A percentile compares a stretch with the other conserved stretches of the same genome.
Conservation (phyloP, 2,329 filamentous ascomycete species). For the Mycosphaerella arachidis region DNA sequence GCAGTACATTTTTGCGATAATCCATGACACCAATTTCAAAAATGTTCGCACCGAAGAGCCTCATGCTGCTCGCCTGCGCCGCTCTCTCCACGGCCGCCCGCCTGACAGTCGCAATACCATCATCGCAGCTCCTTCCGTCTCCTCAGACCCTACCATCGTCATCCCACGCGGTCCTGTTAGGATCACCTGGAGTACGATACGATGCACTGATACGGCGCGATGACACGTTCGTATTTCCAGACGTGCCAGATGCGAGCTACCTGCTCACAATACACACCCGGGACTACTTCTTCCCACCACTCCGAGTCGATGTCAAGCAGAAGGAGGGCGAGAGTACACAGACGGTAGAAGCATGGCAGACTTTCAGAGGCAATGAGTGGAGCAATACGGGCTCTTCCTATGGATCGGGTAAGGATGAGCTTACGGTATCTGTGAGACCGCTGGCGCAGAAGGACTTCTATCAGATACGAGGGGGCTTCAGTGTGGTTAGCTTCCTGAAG, state of each 20-base stretch:
- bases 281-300: constrained; percentile 70
- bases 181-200: constrained; percentile 40
- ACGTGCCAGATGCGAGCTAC: constrained; percentile 69
- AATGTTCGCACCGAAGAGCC: not conserved
- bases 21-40: not conserved
- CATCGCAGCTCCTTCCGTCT: constrained; percentile 40
- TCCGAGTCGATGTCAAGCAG: constrained; percentile 67
- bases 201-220: constrained; percentile 61
- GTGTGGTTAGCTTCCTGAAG: constrained; percentile 72
- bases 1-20: not conserved
- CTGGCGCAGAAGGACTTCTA: constrained; percentile 69
- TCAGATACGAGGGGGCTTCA: constrained; percentile 63
- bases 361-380: constrained; percentile 86
- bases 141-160: constrained; percentile 50
- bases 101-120: constrained; percentile 51
- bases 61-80: constrained; percentile 18
- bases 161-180: constrained; percentile 58
- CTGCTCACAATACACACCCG: constrained; percentile 74
- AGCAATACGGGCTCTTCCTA: constrained; percentile 70
- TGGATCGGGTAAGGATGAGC: constrained; percentile 39
- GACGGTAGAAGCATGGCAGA: constrained; percentile 69
- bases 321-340: constrained; percentile 38
- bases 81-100: constrained; percentile 37
- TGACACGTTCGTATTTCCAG: constrained; percentile 38
- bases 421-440: constrained; percentile 59